Evolutionary conservation across 129 eudicot species (phyloP).

Genomic region (Saposhnikovia divaricata): DNA sequence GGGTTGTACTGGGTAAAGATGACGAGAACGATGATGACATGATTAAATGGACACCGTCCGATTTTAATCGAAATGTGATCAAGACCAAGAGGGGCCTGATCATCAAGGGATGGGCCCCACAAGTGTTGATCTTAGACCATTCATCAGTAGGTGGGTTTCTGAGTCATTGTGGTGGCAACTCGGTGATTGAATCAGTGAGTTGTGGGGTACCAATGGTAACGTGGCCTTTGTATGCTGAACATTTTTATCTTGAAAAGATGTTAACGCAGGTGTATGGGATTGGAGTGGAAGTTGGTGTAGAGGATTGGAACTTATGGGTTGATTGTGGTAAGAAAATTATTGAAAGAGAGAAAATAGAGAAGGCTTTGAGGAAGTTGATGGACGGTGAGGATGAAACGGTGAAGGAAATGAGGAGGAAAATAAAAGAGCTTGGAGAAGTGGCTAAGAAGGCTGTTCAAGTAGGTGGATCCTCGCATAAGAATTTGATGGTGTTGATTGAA

Average conservation of each 20-base stretch:
- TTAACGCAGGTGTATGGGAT: slow-evolving; percentile 35
- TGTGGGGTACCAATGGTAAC: slow-evolving; percentile 53
- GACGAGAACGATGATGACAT: slow-evolving; percentile 10
- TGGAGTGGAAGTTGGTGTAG: slow-evolving; percentile 42
- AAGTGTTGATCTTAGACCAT: slow-evolving; percentile 41
- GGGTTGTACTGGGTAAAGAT: slow-evolving; percentile 34
- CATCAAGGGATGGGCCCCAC: slow-evolving; percentile 61
- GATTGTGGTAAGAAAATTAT: slow-evolving; percentile 32
- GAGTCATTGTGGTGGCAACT: slow-evolving; percentile 65
- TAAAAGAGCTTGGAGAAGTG: slow-evolving; percentile 23
- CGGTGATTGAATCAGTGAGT: slow-evolving; percentile 36
- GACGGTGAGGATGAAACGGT: slow-evolving; percentile 27
- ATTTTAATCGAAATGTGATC: slow-evolving; percentile 31
- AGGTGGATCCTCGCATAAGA: slow-evolving; percentile 42
- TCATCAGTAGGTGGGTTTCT: slow-evolving; percentile 39
- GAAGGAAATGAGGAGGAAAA: slow-evolving; percentile 38
- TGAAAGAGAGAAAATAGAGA: slow-evolving; percentile 12
- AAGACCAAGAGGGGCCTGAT: slow-evolving; percentile 32
- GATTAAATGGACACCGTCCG: slow-evolving; percentile 22
- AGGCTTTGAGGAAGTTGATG: slow-evolving; percentile 33
- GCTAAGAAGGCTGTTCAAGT: slow-evolving; percentile 33
- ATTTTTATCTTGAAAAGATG: slow-evolving; percentile 43
- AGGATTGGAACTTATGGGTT: slow-evolving; percentile 26
- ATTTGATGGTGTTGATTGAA: slow-evolving; percentile 24
- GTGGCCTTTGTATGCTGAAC: slow-evolving; percentile 53